phyloP scores from a whole-genome alignment of 2,329 filamentous ascomycete species.

The Phialemonium atrogriseum region DNA sequence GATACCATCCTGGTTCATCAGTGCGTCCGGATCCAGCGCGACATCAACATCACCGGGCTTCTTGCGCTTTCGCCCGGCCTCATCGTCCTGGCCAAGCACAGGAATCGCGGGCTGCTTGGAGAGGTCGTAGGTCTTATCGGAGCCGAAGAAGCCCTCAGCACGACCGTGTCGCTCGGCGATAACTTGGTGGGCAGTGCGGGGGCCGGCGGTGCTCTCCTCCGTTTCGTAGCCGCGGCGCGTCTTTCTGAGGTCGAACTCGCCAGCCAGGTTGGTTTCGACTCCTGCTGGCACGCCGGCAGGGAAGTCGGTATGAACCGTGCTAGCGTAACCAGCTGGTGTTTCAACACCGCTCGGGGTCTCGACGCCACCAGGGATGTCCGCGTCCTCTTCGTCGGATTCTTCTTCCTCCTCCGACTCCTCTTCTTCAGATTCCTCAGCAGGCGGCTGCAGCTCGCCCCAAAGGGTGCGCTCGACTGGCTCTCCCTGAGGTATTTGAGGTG shows the following conservation, averaged over 20 bases:
- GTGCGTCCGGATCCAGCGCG: conserved; percentile 75
- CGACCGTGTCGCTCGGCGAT: conserved; percentile 81
- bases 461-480: conserved; percentile 80
- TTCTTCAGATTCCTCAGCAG: conserved; percentile 68
- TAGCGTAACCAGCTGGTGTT: conserved; percentile 73
- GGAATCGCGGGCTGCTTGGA: conserved; percentile 51
- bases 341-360: conserved; percentile 72
- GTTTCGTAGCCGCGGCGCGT: conserved; percentile 78
- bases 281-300: too few species aligned
- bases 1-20: conserved; percentile 67
- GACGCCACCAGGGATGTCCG: conserved; percentile 56
- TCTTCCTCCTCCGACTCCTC: conserved; percentile 47
- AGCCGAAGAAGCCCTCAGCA: conserved; percentile 90
- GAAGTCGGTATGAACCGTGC: conserved; percentile 74
- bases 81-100: conserved; percentile 72
- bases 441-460: conserved; percentile 86
- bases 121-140: conserved; percentile 88
- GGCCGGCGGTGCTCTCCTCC: conserved; percentile 62
- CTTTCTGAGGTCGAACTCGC: conserved; percentile 89
- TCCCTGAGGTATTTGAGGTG: conserved; percentile 36
- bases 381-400: conserved; percentile 58
- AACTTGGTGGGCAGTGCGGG: conserved; percentile 78
- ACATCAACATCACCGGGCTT: conserved; percentile 95
- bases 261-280: conserved; percentile 66
- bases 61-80: conserved; percentile 71